These are phyloP conservation scores for Talaromyces ruber DNA, from an alignment of 495 filamentous ascomycete species.

Conservation along the genomic window DNA sequence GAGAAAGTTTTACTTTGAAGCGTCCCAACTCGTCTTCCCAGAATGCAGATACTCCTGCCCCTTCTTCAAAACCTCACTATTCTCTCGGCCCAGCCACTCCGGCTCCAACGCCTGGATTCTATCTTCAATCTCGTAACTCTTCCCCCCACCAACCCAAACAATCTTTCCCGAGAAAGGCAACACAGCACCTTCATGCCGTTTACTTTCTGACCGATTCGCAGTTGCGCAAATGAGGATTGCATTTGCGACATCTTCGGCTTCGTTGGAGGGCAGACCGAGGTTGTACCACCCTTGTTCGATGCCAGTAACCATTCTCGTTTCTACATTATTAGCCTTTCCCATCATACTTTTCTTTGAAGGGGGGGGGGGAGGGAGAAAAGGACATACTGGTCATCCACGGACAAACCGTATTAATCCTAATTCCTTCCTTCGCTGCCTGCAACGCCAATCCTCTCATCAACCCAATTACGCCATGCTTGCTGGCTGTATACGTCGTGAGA, in stretches of 20 bases:
- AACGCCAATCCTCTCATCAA: conserved; percentile 25
- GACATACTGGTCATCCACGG: conserved; percentile 33
- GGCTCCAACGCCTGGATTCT: conserved; percentile 21
- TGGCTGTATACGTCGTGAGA: conserved; percentile 22
- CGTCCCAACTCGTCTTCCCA: conserved; percentile 14
- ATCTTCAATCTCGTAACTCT: conserved; percentile 29
- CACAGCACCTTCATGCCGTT: conserved; percentile 14
- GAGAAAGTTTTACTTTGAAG: neutral
- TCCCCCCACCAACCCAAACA: conserved; percentile 21
- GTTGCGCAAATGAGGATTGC: conserved; percentile 23
- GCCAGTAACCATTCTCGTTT: conserved; percentile 23
- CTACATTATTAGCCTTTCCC: conserved; percentile 5
- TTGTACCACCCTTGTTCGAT: conserved; percentile 26
- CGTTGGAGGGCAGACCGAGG: conserved; percentile 20
- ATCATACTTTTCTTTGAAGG: neutral
- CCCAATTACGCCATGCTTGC: conserved; percentile 28
- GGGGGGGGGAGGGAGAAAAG: neutral
- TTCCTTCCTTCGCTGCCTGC: conserved; percentile 17
- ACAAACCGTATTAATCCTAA: conserved; percentile 28
- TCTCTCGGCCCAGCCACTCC: conserved; percentile 22
- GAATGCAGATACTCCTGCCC: conserved; percentile 23
- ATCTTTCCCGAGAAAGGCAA: conserved; percentile 25
- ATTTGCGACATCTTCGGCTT: conserved; percentile 21
- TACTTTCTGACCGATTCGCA: conserved; percentile 10
- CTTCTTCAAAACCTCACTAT: conserved; percentile 16